Evolutionary conservation across 495 filamentous ascomycete species (phyloP).

Genomic region (Articulospora tetracladia): DNA sequence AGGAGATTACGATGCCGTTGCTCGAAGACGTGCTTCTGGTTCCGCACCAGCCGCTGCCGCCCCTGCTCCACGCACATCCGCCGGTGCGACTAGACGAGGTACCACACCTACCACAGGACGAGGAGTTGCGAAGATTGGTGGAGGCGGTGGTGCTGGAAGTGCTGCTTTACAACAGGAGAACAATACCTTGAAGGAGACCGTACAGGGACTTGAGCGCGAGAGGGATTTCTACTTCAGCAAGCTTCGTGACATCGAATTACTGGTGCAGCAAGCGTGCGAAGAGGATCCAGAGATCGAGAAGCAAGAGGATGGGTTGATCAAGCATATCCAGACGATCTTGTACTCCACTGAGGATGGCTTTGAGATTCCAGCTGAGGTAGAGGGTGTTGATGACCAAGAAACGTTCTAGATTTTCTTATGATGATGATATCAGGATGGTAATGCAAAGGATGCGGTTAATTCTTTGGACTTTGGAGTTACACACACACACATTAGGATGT

Average conservation of each 20-base stretch:
- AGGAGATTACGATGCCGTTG: slow-evolving; percentile 89
- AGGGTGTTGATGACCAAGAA: slow-evolving; percentile 65
- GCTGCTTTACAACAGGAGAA: slow-evolving; percentile 78
- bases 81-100: slow-evolving; percentile 60
- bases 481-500: slow-evolving; percentile 14
- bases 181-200: slow-evolving; percentile 76
- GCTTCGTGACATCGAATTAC: slow-evolving; percentile 89
- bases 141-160: slow-evolving; percentile 52
- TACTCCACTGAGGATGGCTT: slow-evolving; percentile 96
- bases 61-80: slow-evolving; percentile 40
- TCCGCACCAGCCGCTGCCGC: slow-evolving; percentile 47
- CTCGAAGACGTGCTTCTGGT: slow-evolving; percentile 74
- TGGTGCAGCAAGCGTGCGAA: slow-evolving; percentile 89
- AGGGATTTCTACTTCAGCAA: slow-evolving; percentile 99
- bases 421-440: slow-evolving; percentile 17
- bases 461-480: slow-evolving; percentile 23
- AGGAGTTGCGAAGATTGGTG: slow-evolving; percentile 43
- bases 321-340: slow-evolving; percentile 91
- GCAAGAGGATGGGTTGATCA: slow-evolving; percentile 85
- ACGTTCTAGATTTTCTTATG: slow-evolving; percentile 55
- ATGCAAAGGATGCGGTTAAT: slow-evolving; percentile 13
- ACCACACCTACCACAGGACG: slow-evolving; percentile 69
- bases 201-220: slow-evolving; percentile 85
- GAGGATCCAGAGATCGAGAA: slow-evolving; percentile 86
- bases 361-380: slow-evolving; percentile 72